Evolutionary conservation across 2,329 filamentous ascomycete genomes (phyloP).

Genomic region (Laburnicola sp.): DNA sequence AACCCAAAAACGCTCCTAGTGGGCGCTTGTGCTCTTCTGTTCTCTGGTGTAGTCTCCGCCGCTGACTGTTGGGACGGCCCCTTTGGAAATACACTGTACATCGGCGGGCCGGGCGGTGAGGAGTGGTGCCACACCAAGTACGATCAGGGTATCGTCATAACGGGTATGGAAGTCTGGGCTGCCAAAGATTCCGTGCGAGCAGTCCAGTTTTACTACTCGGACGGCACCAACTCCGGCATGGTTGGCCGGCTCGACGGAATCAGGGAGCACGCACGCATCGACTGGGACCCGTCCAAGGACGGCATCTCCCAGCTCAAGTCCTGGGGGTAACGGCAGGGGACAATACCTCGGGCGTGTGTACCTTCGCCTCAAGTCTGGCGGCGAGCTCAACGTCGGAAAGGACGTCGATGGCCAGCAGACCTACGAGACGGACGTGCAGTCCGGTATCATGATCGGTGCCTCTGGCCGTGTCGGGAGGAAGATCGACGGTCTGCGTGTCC

Average conservation of each 20-base stretch:
- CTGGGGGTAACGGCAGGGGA: conserved; percentile 22
- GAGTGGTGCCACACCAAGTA: conserved; percentile 21
- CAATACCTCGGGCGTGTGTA: conserved; percentile 16
- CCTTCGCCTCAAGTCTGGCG: conserved; percentile 15
- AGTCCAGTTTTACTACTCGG: conserved; percentile 23
- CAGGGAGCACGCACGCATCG: conserved; percentile 10
- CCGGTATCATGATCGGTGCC: conserved; percentile 23
- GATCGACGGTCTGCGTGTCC: conserved; percentile 19
- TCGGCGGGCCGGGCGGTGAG: conserved; percentile 9
- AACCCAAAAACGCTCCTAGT: conserved; percentile 9
- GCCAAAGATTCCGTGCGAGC: conserved; percentile 13
- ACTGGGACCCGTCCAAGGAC: conserved; percentile 20
- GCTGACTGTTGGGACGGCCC: conserved; percentile 12
- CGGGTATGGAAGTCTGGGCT: conserved; percentile 19
- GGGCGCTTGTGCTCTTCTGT: conserved; percentile 4
- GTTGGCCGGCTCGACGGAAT: conserved; percentile 18
- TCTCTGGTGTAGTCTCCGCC: conserved; percentile 2
- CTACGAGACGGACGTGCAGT: conserved; percentile 15
- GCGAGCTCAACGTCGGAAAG: conserved; percentile 23
- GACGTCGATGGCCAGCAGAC: conserved; percentile 15
- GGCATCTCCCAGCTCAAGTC: conserved; percentile 17
- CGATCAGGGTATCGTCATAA: conserved; percentile 17
- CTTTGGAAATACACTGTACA: conserved; percentile 7
- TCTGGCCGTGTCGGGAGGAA: conserved; percentile 10
- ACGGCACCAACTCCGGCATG: conserved; percentile 16